These are phyloP conservation scores for Fraxinus paxiana DNA, from an alignment of 305 asterid species.

Conservation along the genomic window DNA sequence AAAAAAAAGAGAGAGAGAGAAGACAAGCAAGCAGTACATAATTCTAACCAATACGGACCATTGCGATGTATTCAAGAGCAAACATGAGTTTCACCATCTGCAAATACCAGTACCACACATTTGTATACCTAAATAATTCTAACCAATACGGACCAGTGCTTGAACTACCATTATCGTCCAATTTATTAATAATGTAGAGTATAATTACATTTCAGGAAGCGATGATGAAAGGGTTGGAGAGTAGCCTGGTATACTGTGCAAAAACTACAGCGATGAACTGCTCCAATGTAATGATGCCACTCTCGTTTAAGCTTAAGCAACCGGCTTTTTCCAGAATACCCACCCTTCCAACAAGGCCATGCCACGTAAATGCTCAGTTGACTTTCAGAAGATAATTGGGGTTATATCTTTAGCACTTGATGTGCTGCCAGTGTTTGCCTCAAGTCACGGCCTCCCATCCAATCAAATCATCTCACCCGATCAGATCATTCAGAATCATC, in stretches of 20 bases:
- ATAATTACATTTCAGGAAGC: constrained; percentile 42
- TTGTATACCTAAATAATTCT: not conserved
- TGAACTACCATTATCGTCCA: not conserved
- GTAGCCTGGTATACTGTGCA: constrained; percentile 36
- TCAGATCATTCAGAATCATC: constrained; percentile 29
- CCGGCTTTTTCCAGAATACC: constrained; percentile 25
- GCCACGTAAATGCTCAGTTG: constrained; percentile 33
- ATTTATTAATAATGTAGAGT: not conserved
- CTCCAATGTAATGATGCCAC: constrained; percentile 20
- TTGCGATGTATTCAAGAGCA: not conserved
- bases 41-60: not conserved
- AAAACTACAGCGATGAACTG: constrained; percentile 21
- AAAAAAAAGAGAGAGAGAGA: not conserved
- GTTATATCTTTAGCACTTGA: constrained; percentile 35
- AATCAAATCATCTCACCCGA: constrained; percentile 24
- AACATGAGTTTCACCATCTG: not conserved
- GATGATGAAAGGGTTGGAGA: constrained; percentile 25
- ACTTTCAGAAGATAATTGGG: constrained; percentile 28
- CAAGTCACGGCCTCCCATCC: constrained; percentile 17
- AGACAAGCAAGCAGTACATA: not conserved
- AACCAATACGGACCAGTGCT: not conserved
- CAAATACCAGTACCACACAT: not conserved
- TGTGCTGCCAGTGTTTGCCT: constrained; percentile 38
- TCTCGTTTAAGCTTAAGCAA: constrained; percentile 5
- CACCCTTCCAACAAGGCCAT: constrained; percentile 34